Percentiles rank a stretch among this genome's conserved stretches.
Conservation (phyloP, 1,284 basidiomycete genomes). For the Austroboletus olivaceoglutinosus region DNA sequence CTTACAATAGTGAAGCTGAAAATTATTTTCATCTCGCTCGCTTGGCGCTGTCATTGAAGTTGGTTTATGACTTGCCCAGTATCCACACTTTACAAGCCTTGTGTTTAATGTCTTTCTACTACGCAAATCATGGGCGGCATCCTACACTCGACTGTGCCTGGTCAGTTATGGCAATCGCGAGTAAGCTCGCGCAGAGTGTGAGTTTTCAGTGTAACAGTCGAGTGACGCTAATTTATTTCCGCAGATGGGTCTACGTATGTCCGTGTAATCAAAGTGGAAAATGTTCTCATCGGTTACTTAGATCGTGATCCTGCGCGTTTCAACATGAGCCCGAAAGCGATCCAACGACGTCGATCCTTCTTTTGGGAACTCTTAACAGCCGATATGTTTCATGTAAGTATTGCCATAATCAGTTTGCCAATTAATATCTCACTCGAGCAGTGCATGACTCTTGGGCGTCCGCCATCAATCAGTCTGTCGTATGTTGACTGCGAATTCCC, state of each 20-base stretch:
- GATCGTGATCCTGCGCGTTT: conserved; percentile 62
- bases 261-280: background rate
- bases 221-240: conserved; percentile 11
- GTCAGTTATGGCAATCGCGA: conserved; percentile 48
- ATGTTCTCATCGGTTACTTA: conserved; percentile 27
- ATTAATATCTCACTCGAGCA: conserved; percentile 23
- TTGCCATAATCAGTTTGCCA: background rate
- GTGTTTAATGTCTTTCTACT: conserved; percentile 52
- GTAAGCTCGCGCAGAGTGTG: conserved; percentile 58
- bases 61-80: conserved; percentile 61
- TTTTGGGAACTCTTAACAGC: conserved; percentile 59
- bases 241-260: conserved; percentile 57
- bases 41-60: conserved; percentile 55
- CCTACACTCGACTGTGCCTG: conserved; percentile 55
- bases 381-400: conserved; percentile 49
- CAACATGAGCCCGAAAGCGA: conserved; percentile 51
- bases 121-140: conserved; percentile 50
- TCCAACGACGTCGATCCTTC: conserved; percentile 51
- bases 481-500: conserved; percentile 61
- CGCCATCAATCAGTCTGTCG: conserved; percentile 52
- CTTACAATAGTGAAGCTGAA: conserved; percentile 59
- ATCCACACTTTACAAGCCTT: conserved; percentile 61
- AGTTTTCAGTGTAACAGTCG: conserved; percentile 22
- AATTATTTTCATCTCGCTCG: conserved; percentile 57
- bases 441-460: conserved; percentile 54